Conservation (phyloP, 2,329 filamentous ascomycete species). For the Trichoderma endophyticum region DNA sequence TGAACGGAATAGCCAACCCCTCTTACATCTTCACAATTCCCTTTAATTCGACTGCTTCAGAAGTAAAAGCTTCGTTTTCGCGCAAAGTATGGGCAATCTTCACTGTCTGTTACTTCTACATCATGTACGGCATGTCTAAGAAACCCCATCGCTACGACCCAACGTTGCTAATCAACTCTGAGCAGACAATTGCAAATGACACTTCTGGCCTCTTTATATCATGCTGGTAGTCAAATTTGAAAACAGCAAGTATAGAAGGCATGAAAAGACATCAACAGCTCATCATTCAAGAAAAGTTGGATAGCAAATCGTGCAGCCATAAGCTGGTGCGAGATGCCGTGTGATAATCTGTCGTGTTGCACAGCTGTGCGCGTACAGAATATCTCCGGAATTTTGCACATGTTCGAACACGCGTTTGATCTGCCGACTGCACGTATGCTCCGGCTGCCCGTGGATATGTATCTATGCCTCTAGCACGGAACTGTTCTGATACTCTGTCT, state of each 20-base stretch:
- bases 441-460: background rate
- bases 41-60: background rate
- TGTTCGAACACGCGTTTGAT: background rate
- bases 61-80: background rate
- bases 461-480: background rate
- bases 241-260: background rate
- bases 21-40: background rate
- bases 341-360: background rate
- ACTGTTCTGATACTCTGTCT: background rate
- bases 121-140: background rate
- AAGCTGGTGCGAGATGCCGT: background rate
- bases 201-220: background rate
- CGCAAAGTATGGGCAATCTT: too few relatives aligned
- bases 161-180: background rate
- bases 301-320: background rate
- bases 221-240: background rate
- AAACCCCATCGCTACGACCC: background rate
- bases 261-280: background rate
- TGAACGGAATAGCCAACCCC: background rate
- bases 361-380: background rate
- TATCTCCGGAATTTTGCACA: background rate
- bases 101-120: background rate
- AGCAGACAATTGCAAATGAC: background rate
- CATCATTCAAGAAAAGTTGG: background rate
- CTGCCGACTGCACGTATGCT: background rate